These are phyloP conservation scores for Nitzschia putrida DNA, from an alignment of 108 stramenopile genomes.

Conservation along the genomic window DNA sequence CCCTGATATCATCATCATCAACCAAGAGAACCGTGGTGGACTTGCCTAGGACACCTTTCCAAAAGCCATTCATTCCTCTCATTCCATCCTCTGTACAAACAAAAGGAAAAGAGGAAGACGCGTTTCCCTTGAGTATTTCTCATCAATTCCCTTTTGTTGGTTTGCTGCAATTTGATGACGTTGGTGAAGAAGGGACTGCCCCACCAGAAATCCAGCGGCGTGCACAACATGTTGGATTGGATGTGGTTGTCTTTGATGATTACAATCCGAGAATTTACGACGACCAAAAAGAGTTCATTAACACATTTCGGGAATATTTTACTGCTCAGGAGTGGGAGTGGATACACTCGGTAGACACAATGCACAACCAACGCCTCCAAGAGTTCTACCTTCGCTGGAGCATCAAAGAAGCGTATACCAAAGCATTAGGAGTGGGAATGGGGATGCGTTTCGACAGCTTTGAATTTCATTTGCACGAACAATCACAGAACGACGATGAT, in stretches of 20 bases:
- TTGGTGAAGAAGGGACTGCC: background rate
- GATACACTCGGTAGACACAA: slow-evolving; percentile 23
- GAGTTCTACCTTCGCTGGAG: slow-evolving; percentile 83
- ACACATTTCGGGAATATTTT: slow-evolving; percentile 54
- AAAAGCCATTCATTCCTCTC: slow-evolving; percentile 71
- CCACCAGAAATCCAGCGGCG: background rate
- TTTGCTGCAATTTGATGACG: slow-evolving; percentile 37
- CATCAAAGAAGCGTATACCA: slow-evolving; percentile 86
- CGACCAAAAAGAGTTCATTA: slow-evolving; percentile 54
- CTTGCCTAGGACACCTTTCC: slow-evolving; percentile 65
- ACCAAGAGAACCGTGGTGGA: slow-evolving; percentile 33
- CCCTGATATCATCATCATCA: background rate
- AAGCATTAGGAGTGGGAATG: slow-evolving; percentile 80
- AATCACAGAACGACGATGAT: no score
- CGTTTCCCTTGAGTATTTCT: slow-evolving; percentile 58
- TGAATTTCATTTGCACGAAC: slow-evolving; percentile 17
- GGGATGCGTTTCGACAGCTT: slow-evolving; percentile 58
- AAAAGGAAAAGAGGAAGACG: slow-evolving; percentile 27
- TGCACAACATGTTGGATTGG: slow-evolving; percentile 51
- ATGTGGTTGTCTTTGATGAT: slow-evolving; percentile 66
- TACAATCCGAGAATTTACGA: slow-evolving; percentile 42
- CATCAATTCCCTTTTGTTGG: slow-evolving; percentile 83
- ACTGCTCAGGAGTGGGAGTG: slow-evolving; percentile 62
- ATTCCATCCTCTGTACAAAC: background rate
- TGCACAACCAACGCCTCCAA: slow-evolving; percentile 18